These are phyloP conservation scores for Golubevia pallescens DNA, from an alignment of 1,284 basidiomycete genomes.

Conservation along the genomic window DNA sequence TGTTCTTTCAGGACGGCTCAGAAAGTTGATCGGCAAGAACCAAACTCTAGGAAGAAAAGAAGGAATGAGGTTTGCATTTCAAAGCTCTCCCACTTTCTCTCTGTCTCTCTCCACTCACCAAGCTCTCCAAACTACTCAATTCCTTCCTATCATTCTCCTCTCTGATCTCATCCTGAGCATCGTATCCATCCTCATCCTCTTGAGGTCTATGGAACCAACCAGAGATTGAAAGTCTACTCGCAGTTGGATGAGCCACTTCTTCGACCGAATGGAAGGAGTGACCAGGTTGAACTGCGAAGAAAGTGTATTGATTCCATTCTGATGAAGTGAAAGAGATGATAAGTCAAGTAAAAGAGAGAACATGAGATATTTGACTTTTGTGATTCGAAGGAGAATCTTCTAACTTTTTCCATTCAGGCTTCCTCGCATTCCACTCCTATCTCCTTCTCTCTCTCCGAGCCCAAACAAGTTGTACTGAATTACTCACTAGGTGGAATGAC, in stretches of 20 bases:
- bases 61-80: too few relatives aligned
- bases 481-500: conserved; percentile 43
- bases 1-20: too few relatives aligned
- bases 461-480: background rate
- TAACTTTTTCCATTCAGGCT: too few relatives aligned
- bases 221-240: conserved; percentile 76
- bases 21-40: too few relatives aligned
- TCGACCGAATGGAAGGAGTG: conserved; percentile 96
- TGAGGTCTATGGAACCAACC: conserved; percentile 92
- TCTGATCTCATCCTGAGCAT: conserved; percentile 69
- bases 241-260: conserved; percentile 70
- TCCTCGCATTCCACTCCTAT: too few relatives aligned
- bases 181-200: conserved; percentile 86
- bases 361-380: conserved; percentile 1
- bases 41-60: too few relatives aligned
- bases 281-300: conserved; percentile 85
- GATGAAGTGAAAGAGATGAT: conserved; percentile 71
- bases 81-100: too few relatives aligned
- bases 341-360: too few relatives aligned
- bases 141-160: conserved; percentile 48
- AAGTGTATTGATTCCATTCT: conserved; percentile 95
- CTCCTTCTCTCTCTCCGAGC: too few relatives aligned
- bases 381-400: too few relatives aligned
- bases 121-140: conserved; percentile 57
- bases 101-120: conserved; percentile 74